phyloP scores from a whole-genome alignment of 352 stramenopile species.

The Phytophthora uliginosa region DNA sequence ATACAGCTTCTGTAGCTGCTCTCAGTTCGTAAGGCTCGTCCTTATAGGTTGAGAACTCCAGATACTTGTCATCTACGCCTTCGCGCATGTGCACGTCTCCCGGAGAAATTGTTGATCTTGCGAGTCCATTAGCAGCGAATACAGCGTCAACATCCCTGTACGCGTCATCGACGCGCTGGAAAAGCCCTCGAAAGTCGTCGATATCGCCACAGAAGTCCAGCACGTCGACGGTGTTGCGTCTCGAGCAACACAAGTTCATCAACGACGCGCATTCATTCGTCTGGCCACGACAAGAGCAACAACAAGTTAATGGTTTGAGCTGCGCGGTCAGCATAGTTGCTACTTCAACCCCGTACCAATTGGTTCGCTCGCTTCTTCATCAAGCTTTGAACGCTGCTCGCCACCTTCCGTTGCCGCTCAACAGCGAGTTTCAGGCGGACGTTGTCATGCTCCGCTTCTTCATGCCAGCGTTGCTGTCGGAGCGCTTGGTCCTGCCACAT shows the following conservation, averaged over 20 bases:
- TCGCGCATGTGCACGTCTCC: constrained; percentile 34
- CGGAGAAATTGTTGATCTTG: constrained; percentile 21
- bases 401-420: constrained; percentile 35
- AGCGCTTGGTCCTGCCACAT: constrained; percentile 36
- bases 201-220: constrained; percentile 32
- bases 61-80: constrained; percentile 22
- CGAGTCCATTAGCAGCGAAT: constrained; percentile 27
- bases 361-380: constrained; percentile 24
- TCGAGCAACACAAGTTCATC: constrained; percentile 26
- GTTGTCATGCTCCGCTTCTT: constrained; percentile 48
- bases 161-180: constrained; percentile 28
- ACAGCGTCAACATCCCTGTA: constrained; percentile 30
- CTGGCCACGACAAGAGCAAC: constrained; percentile 1
- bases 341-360: constrained; percentile 10
- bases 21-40: constrained; percentile 26
- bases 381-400: constrained; percentile 13
- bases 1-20: constrained; percentile 20
- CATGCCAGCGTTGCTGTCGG: constrained; percentile 39
- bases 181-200: constrained; percentile 23
- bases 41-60: constrained; percentile 37
- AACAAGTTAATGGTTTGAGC: constrained; percentile 2
- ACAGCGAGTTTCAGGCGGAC: constrained; percentile 45
- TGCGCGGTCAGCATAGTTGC: neutral
- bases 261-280: constrained; percentile 23
- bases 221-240: constrained; percentile 16